phyloP scores from a whole-genome alignment of 495 filamentous ascomycete species.

The Bombardia bombarda region DNA sequence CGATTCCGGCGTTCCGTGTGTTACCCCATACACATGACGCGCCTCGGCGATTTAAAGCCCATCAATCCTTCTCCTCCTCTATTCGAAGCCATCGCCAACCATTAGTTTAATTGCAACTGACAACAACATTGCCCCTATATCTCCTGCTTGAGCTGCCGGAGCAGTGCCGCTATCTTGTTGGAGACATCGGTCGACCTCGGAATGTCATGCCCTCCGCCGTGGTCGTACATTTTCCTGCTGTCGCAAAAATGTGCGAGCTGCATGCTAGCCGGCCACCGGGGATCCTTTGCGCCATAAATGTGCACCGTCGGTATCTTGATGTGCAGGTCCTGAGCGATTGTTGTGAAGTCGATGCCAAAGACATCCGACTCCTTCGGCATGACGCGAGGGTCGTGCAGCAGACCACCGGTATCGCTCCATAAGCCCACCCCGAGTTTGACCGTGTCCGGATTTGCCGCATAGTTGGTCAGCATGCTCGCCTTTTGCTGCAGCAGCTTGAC shows the following conservation, averaged over 20 bases:
- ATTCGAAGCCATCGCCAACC: no score
- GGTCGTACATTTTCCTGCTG: slow-evolving; percentile 41
- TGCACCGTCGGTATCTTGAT: slow-evolving; percentile 56
- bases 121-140: no score
- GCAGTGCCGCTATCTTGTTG: slow-evolving; percentile 15
- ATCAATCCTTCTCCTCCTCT: no score
- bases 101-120: no score
- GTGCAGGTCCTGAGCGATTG: slow-evolving; percentile 26
- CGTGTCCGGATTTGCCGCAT: slow-evolving; percentile 19
- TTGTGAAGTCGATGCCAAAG: slow-evolving; percentile 46
- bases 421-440: slow-evolving; percentile 16
- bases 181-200: slow-evolving; percentile 23
- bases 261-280: slow-evolving; percentile 43
- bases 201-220: slow-evolving; percentile 49
- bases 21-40: no score
- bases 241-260: slow-evolving; percentile 51
- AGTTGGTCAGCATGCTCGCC: slow-evolving; percentile 22
- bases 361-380: slow-evolving; percentile 23
- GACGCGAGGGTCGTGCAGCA: slow-evolving; percentile 22
- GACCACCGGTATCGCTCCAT: slow-evolving; percentile 21
- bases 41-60: no score
- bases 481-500: slow-evolving; percentile 16
- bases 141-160: slow-evolving; percentile 13
- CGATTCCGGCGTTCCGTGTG: no score
- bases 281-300: slow-evolving; percentile 52